Base-by-base conservation (phyloP, 345 rosid species). In the Citrus maxima region DNA sequence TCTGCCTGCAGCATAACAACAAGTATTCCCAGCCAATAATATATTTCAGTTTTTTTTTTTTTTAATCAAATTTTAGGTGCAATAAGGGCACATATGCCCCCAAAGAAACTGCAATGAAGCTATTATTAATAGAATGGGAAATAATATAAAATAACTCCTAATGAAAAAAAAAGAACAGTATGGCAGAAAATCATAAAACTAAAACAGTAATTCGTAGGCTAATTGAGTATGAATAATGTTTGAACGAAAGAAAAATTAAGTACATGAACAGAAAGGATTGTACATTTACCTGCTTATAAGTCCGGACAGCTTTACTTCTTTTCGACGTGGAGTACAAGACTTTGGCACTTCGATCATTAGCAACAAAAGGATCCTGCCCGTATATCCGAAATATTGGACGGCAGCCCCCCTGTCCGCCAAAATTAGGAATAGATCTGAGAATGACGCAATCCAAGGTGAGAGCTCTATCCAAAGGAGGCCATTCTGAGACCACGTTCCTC, bases 381-480 rank as follows among this genome's bases (percentile, higher is more conserved):
- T 91, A 93, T 38, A 95, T 84, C 60, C 94, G 89, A 83, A 95
- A 95, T 32, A 91, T 82, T 22, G 99, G 99, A 80, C 95, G 86
- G 72, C 89, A 95, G 16, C 99, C 98, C 75, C 93, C 97, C 69
- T 87, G 88, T 65, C 89, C 90, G 70, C 84, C 90, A 80, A 91
- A 85, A 83, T 91, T 84, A 56, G 97, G 99, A 80, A 92, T 87
- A 78, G 73, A 87, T 83, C 98, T 90, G 65, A 95, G 82, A 61
- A 95, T 93, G 79, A 93, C 79, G 68, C 99, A 93, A 80, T 95
- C 99, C 93, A 92, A 77, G 77, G 88, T 89, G 79, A 95, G 96
- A 79, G 93, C 95, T 83, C 98, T 88, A 83, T 92, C 95, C 78
- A 86, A 67, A n/a, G 97, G 97, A 81, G 99, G 99, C 99, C 99